A percentile compares a stretch with the other conserved stretches of the same genome.
These are phyloP conservation scores for Fraxinus albicans DNA, from an alignment of 305 asterid species.

Conservation along the genomic window DNA sequence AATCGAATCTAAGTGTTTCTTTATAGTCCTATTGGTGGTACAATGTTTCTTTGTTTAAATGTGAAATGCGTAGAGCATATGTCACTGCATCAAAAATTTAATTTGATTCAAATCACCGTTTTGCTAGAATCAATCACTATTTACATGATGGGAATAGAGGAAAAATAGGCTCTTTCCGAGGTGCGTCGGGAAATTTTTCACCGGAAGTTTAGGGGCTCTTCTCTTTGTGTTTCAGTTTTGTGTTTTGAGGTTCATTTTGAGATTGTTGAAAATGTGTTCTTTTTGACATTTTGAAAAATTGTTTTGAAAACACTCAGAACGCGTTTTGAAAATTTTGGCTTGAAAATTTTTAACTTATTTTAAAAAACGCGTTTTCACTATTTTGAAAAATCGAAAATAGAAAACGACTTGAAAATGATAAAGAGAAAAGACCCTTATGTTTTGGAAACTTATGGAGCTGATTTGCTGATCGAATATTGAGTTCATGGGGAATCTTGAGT, in stretches of 20 bases:
- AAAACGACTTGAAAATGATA: too few species aligned
- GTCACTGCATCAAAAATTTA: background rate
- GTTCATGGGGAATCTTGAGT: background rate
- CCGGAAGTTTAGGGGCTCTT: too few species aligned
- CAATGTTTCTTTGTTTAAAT: background rate
- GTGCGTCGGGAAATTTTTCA: background rate
- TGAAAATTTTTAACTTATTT: too few species aligned
- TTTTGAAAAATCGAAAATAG: too few species aligned
- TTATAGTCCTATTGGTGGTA: background rate
- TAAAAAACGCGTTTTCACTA: too few species aligned
- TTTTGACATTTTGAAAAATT: too few species aligned
- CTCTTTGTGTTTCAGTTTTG: too few species aligned
- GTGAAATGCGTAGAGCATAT: background rate
- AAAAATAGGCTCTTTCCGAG: background rate
- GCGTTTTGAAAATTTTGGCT: too few species aligned
- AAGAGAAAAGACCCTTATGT: background rate
- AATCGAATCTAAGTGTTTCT: background rate
- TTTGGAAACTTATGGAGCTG: background rate
- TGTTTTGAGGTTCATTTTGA: too few species aligned
- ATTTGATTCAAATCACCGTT: background rate
- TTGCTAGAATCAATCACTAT: background rate
- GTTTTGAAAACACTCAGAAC: too few species aligned
- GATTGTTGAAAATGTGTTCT: too few species aligned
- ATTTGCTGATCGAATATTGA: background rate
- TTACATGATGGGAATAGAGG: background rate